Evolutionary conservation across 257 asterid genomes (phyloP).

Genomic region (Rehmannia glutinosa): DNA sequence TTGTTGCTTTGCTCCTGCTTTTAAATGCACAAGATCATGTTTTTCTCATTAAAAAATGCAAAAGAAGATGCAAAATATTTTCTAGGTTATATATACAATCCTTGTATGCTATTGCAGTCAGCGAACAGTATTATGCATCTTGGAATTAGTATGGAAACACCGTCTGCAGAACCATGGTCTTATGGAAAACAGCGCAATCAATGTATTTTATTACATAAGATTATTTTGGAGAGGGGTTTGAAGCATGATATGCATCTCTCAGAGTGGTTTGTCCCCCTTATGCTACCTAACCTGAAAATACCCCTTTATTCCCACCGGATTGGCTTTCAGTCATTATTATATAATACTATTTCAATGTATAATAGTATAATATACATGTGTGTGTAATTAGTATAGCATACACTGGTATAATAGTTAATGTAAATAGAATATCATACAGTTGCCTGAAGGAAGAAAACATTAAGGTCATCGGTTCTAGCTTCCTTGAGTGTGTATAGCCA

Average conservation of each 20-base stretch:
- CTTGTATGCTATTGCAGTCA: too few relatives aligned
- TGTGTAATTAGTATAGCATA: not conserved
- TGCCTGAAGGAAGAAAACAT: not conserved
- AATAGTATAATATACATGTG: not conserved
- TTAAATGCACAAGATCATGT: too few relatives aligned
- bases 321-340: not conserved
- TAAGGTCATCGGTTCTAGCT: not conserved
- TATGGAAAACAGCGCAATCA: too few relatives aligned
- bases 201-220: too few relatives aligned
- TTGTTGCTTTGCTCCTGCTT: too few relatives aligned
- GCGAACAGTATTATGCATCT: too few relatives aligned
- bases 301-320: not conserved
- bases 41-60: too few relatives aligned
- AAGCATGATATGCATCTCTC: not conserved
- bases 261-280: not conserved
- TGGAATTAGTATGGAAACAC: too few relatives aligned
- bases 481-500: conserved; percentile 2
- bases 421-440: not conserved
- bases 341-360: not conserved
- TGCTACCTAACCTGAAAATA: not conserved
- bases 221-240: too few relatives aligned
- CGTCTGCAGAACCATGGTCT: too few relatives aligned
- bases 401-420: not conserved
- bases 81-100: too few relatives aligned
- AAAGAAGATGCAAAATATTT: too few relatives aligned